Evolutionary conservation across 129 eudicot species (phyloP).

Genomic region (Glebionis coronaria): DNA sequence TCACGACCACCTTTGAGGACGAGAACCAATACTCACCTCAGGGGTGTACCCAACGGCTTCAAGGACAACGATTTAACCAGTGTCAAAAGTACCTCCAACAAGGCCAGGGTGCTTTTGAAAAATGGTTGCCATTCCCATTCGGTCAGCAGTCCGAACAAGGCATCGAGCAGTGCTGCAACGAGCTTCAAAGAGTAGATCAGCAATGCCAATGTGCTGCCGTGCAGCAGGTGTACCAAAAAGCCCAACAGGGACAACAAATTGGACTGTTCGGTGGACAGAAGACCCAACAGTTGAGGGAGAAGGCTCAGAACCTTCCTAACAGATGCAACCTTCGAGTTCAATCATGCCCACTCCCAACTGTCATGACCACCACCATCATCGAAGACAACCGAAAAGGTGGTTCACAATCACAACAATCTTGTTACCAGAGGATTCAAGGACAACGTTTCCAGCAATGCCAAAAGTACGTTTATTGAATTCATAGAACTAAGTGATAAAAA

Average conservation of each 20-base stretch:
- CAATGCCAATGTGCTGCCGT: constrained; percentile 7
- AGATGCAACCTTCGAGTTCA: background rate
- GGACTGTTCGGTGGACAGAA: background rate
- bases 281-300: background rate
- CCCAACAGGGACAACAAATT: background rate
- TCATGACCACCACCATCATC: background rate
- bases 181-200: constrained; percentile 1
- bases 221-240: background rate
- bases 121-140: no score
- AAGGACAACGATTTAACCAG: background rate
- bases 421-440: background rate
- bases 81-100: constrained; percentile 10
- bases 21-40: background rate
- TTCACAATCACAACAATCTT: background rate
- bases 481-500: no score
- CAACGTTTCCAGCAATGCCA: constrained; percentile 1
- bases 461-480: no score
- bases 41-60: background rate
- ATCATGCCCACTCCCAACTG: background rate
- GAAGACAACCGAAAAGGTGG: background rate
- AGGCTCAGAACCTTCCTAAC: background rate
- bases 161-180: constrained; percentile 5
- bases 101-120: background rate
- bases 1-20: constrained; percentile 16
- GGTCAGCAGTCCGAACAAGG: background rate